These are phyloP conservation scores for Lentinus polychrous DNA, from an alignment of 1,284 basidiomycete genomes.

Conservation along the genomic window DNA sequence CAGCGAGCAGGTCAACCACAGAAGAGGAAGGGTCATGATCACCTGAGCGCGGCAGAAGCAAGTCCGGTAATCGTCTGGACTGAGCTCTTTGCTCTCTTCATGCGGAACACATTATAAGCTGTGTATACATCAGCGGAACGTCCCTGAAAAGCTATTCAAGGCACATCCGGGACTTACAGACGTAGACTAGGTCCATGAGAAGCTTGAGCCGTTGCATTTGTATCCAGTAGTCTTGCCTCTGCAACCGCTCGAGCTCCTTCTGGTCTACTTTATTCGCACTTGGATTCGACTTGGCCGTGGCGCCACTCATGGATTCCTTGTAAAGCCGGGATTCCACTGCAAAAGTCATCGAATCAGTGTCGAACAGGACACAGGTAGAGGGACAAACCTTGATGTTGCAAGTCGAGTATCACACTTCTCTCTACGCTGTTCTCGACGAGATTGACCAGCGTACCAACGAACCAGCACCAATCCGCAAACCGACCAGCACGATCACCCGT, in stretches of 20 bases:
- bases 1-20: background rate
- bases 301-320: conserved; percentile 62
- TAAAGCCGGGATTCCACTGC: conserved; percentile 67
- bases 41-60: conserved; percentile 67
- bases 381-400: conserved; percentile 51
- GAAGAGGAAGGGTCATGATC: conserved; percentile 14
- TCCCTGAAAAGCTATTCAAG: background rate
- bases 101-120: conserved; percentile 51
- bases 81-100: conserved; percentile 53
- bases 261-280: conserved; percentile 55
- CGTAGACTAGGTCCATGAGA: conserved; percentile 75
- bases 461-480: conserved; percentile 80
- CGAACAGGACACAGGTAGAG: background rate
- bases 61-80: conserved; percentile 64
- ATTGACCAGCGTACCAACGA: conserved; percentile 66
- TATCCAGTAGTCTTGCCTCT: conserved; percentile 69
- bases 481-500: conserved; percentile 61
- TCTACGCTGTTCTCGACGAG: conserved; percentile 78
- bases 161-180: conserved; percentile 49
- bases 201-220: conserved; percentile 62
- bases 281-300: conserved; percentile 63
- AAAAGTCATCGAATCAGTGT: background rate
- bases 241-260: conserved; percentile 59
- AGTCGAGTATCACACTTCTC: conserved; percentile 54
- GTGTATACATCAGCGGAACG: conserved; percentile 1